Percentiles rank a stretch among this genome's conserved stretches.
These are phyloP conservation scores for Podila verticillata DNA, from an alignment of 192 early-diverging fungal species.

Conservation along the genomic window DNA sequence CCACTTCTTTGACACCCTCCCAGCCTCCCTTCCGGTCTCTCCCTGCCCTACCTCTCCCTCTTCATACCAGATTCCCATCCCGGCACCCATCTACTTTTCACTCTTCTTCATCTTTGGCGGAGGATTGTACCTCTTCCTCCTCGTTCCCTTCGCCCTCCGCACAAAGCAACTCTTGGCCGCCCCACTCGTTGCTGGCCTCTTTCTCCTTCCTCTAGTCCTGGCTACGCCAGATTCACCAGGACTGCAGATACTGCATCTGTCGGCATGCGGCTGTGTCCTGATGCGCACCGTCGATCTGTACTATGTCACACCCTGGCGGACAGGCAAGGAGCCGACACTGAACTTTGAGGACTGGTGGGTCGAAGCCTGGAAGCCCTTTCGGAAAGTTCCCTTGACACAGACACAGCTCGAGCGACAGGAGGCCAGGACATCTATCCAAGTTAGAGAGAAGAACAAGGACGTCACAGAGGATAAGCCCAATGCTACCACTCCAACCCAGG, in stretches of 20 bases:
- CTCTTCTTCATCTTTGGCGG: constrained; percentile 49
- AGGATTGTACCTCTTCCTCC: constrained; percentile 38
- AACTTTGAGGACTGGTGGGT: constrained; percentile 40
- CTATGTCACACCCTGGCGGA: constrained; percentile 44
- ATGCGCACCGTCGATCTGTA: constrained; percentile 40
- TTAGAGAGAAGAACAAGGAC: not conserved
- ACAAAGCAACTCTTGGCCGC: constrained; percentile 34
- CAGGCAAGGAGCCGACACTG: constrained; percentile 38
- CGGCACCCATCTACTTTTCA: constrained; percentile 20
- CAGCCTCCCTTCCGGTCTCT: constrained; percentile 22
- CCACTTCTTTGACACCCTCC: constrained; percentile 19
- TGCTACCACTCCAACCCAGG: not conserved
- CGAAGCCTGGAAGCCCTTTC: constrained; percentile 44
- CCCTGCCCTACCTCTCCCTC: not conserved
- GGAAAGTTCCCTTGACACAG: constrained; percentile 36
- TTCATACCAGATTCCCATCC: constrained; percentile 16
- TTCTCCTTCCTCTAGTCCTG: constrained; percentile 17
- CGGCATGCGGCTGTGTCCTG: constrained; percentile 36
- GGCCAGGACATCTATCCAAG: not conserved
- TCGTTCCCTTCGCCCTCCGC: constrained; percentile 14
- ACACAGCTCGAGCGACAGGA: constrained; percentile 37
- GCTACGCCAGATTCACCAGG: constrained; percentile 9
- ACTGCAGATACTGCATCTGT: constrained; percentile 10
- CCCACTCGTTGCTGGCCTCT: constrained; percentile 19
- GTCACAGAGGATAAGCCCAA: not conserved